Evolutionary conservation across 1,139 yeast genomes (phyloP).

Genomic region (Geotrichum australiense): DNA sequence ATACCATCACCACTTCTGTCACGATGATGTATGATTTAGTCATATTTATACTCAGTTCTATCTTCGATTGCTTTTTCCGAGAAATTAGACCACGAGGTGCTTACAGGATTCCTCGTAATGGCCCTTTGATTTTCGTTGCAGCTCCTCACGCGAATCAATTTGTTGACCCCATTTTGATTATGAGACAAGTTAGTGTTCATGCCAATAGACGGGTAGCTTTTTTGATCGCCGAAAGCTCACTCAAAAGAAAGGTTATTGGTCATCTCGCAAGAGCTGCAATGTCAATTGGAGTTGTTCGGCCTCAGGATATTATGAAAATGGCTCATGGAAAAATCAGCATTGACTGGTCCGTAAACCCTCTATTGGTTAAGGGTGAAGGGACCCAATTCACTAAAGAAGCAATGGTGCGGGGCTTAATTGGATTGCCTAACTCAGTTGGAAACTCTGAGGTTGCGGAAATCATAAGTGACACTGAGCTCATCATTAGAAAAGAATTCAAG

Average conservation of each 20-base stretch:
- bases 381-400: slow-evolving; percentile 67
- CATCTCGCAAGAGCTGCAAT: slow-evolving; percentile 65
- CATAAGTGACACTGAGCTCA: slow-evolving; percentile 64
- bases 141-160: slow-evolving; percentile 98
- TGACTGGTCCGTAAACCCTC: slow-evolving; percentile 38
- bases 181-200: slow-evolving; percentile 72
- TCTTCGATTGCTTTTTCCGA: slow-evolving; percentile 64
- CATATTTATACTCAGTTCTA: slow-evolving; percentile 34
- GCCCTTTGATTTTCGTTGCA: slow-evolving; percentile 90
- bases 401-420: slow-evolving; percentile 59
- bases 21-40: slow-evolving; percentile 35
- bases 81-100: slow-evolving; percentile 91
- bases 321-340: slow-evolving; percentile 59
- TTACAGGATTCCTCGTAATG: slow-evolving; percentile 71
- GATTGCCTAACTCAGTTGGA: slow-evolving; percentile 75
- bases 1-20: slow-evolving; percentile 19
- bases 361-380: slow-evolving; percentile 52
- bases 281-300: slow-evolving; percentile 84
- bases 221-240: slow-evolving; percentile 78
- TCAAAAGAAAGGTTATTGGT: slow-evolving; percentile 63
- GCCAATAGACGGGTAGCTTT: slow-evolving; percentile 74
- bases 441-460: slow-evolving; percentile 65
- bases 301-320: slow-evolving; percentile 69
- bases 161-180: slow-evolving; percentile 79
- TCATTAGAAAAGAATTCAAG: slow-evolving; percentile 69